These are phyloP conservation scores for Miamiensis avidus DNA, from an alignment of 169 alveolate genomes.

Conservation along the genomic window DNA sequence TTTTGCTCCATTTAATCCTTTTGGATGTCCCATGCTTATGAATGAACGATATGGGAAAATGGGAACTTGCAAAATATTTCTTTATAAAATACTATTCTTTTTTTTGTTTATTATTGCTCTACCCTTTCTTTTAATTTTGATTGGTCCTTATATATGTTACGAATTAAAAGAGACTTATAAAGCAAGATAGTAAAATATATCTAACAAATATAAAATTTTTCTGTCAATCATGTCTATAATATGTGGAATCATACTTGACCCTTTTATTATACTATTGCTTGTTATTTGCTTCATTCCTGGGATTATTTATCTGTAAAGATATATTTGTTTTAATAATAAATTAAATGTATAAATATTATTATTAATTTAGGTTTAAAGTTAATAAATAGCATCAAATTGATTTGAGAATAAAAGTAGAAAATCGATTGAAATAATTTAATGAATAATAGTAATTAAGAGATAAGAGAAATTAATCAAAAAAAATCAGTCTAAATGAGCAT, in stretches of 20 bases:
- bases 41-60: not conserved
- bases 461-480: too few species aligned
- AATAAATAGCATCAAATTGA: not conserved
- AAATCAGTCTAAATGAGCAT: not conserved
- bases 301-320: not conserved
- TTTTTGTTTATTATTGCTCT: too few species aligned
- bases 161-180: too few species aligned
- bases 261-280: not conserved
- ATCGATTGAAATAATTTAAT: not conserved
- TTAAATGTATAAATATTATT: too few species aligned
- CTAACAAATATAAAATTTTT: not conserved
- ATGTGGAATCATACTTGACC: not conserved
- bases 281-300: not conserved
- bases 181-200: too few species aligned
- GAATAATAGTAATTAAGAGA: not conserved
- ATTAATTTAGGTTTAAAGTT: not conserved
- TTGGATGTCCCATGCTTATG: slow-evolving; percentile 33
- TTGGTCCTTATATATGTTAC: not conserved
- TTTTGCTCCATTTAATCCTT: slow-evolving; percentile 34
- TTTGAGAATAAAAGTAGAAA: not conserved
- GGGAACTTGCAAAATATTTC: not conserved
- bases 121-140: not conserved
- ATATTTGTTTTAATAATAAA: too few species aligned
- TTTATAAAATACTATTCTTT: too few species aligned
- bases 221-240: not conserved